A percentile compares a stretch with the other conserved stretches of the same genome.
Conservation (phyloP, 2,329 filamentous ascomycete genomes). For the Aspergillus sp. region DNA sequence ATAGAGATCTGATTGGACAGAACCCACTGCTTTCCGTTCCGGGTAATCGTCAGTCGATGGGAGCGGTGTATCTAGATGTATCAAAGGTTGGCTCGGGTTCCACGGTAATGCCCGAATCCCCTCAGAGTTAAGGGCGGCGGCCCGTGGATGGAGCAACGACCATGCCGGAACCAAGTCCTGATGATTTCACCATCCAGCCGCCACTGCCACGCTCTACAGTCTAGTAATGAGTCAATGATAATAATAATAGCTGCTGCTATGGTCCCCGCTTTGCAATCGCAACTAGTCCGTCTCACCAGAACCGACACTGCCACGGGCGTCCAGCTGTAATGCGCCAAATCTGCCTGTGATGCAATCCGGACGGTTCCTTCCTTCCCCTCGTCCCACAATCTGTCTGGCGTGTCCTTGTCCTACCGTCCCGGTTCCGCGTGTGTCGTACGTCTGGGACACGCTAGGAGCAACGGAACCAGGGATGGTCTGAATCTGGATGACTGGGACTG, state of each 20-base stretch:
- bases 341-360: too few relatives aligned
- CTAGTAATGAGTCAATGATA: too few relatives aligned
- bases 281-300: too few relatives aligned
- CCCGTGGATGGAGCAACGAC: slow-evolving; percentile 12
- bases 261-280: too few relatives aligned
- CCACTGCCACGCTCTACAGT: not conserved
- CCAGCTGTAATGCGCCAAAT: too few relatives aligned
- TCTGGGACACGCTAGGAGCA: slow-evolving; percentile 4
- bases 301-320: too few relatives aligned
- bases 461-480: slow-evolving; percentile 4
- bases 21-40: too few relatives aligned
- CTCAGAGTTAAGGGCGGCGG: slow-evolving; percentile 12
- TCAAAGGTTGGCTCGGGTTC: too few relatives aligned
- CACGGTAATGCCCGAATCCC: slow-evolving; percentile 15
- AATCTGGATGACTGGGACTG: not conserved
- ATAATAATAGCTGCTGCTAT: too few relatives aligned
- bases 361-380: not conserved
- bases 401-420: slow-evolving; percentile 1
- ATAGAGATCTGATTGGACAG: too few relatives aligned
- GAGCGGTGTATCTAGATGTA: too few relatives aligned
- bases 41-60: too few relatives aligned
- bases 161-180: not conserved
- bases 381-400: not conserved
- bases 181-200: not conserved
- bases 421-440: slow-evolving; percentile 2